Evolutionary conservation across 176 grass and related monocot genomes (phyloP).

Genomic region (Oryza rufipogon): DNA sequence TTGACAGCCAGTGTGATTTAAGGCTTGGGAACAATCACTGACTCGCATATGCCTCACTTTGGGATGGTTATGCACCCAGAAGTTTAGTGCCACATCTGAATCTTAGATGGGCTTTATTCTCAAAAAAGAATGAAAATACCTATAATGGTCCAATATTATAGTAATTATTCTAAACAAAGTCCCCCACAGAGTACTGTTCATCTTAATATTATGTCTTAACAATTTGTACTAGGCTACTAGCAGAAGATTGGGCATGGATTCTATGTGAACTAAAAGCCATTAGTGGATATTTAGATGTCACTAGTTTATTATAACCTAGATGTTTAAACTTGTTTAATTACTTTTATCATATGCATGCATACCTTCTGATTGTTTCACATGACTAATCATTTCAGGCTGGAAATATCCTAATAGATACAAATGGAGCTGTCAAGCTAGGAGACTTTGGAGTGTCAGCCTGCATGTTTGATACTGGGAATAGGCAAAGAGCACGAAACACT

Average conservation of each 20-base stretch:
- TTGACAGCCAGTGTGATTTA: neutral
- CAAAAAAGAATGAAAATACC: conserved; percentile 6
- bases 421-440: conserved; percentile 93
- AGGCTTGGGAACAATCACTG: neutral
- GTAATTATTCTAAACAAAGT: neutral
- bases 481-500: conserved; percentile 90
- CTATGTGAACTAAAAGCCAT: neutral
- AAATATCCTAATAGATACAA: conserved; percentile 94
- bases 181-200: neutral
- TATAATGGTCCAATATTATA: neutral
- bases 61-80: conserved; percentile 5
- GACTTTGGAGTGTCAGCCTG: conserved; percentile 96
- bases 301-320: conserved; percentile 23
- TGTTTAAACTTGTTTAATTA: conserved; percentile 25
- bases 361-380: conserved; percentile 48
- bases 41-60: neutral
- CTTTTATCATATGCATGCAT: conserved; percentile 12
- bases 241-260: neutral
- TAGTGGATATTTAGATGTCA: neutral
- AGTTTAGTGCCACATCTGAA: neutral
- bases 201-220: conserved; percentile 8
- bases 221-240: neutral
- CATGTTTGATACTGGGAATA: conserved; percentile 98
- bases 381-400: conserved; percentile 85
- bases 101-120: neutral